These are phyloP conservation scores for Saccharomycopsis fibuligera DNA, from an alignment of 805 yeast genomes.

Conservation along the genomic window DNA sequence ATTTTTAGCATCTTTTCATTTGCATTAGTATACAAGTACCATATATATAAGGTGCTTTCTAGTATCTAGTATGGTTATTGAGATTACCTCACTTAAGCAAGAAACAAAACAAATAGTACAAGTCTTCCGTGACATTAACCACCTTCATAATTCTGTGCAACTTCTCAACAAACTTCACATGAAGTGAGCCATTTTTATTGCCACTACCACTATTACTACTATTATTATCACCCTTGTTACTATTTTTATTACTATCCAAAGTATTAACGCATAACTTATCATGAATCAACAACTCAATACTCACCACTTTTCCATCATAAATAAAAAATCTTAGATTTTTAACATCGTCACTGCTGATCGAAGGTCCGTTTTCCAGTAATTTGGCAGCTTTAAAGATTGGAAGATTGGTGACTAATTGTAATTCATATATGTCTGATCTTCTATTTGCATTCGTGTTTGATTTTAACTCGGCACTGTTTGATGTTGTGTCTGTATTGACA, in stretches of 20 bases:
- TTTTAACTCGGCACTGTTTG: neutral
- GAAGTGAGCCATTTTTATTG: too few species aligned
- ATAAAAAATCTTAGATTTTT: slow-evolving; percentile 10
- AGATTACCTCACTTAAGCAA: neutral
- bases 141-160: slow-evolving; percentile 7
- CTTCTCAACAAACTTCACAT: slow-evolving; percentile 1
- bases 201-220: too few species aligned
- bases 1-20: too few species aligned
- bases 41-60: too few species aligned
- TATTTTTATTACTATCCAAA: neutral
- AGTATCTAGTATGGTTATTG: neutral
- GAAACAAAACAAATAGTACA: slow-evolving; percentile 10
- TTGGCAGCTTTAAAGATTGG: slow-evolving; percentile 1
- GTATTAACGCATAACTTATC: slow-evolving; percentile 9
- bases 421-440: slow-evolving; percentile 7
- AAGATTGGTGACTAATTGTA: slow-evolving; percentile 9
- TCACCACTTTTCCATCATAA: slow-evolving; percentile 11
- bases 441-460: neutral
- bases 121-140: slow-evolving; percentile 13
- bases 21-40: too few species aligned
- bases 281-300: slow-evolving; percentile 9
- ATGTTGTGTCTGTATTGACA: neutral
- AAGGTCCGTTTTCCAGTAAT: neutral
- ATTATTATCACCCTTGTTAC: neutral
- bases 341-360: neutral